Conservation (phyloP, 1,284 basidiomycete species). For the Violaceomyces palustris region DNA sequence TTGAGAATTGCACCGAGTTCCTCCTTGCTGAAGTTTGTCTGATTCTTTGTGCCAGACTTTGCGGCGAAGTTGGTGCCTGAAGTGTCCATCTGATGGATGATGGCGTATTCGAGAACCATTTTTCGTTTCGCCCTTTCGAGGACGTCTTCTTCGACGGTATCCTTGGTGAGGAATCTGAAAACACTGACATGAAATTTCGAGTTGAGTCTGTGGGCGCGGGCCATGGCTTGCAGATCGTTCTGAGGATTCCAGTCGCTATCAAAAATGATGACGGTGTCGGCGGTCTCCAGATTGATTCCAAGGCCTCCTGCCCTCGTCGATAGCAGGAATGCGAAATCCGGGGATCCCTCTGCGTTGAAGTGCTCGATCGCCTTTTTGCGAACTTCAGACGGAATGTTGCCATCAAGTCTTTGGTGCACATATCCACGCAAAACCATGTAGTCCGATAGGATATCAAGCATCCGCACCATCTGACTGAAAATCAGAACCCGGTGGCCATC, state of each 20-base stretch:
- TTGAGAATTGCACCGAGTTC: slow-evolving; percentile 98
- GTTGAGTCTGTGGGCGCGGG: slow-evolving; percentile 64
- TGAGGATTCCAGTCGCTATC: slow-evolving; percentile 87
- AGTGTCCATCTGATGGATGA: slow-evolving; percentile 99
- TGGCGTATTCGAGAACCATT: slow-evolving; percentile 99
- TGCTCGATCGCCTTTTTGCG: slow-evolving; percentile 79
- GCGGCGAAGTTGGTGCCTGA: slow-evolving; percentile 87
- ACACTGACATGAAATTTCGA: slow-evolving; percentile 92
- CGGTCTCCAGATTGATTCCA: slow-evolving; percentile 63
- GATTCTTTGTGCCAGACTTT: slow-evolving; percentile 56
- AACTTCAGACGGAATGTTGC: slow-evolving; percentile 67
- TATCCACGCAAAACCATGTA: slow-evolving; percentile 89
- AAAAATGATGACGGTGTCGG: slow-evolving; percentile 98
- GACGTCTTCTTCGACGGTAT: slow-evolving; percentile 98
- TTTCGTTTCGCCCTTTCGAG: slow-evolving; percentile 97
- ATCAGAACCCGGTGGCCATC: slow-evolving; percentile 56
- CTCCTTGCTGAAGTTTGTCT: slow-evolving; percentile 83
- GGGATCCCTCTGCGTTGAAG: slow-evolving; percentile 69
- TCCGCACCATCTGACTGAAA: slow-evolving; percentile 94
- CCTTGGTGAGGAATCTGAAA: slow-evolving; percentile 94
- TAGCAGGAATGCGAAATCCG: slow-evolving; percentile 58
- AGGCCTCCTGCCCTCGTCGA: slow-evolving; percentile 51
- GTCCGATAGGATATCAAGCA: slow-evolving; percentile 97
- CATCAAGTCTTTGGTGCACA: slow-evolving; percentile 74
- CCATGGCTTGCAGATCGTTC: slow-evolving; percentile 98